Conservation (phyloP, 1,139 yeast species). For the Sugiyamaella neomexicana region DNA sequence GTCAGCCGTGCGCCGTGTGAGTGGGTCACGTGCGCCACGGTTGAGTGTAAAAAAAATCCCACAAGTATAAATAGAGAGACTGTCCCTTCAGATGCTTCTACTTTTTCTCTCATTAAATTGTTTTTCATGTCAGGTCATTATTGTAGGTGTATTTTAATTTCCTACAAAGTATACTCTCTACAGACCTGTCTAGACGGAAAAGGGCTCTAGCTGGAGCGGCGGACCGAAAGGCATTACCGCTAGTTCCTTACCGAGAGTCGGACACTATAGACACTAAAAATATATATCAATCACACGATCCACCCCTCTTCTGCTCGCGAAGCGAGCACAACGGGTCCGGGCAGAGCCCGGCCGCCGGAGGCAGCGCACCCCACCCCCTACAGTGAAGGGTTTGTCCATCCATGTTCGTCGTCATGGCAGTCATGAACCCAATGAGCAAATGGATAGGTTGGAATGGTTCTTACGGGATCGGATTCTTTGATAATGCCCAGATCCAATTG, state of each 20-base stretch:
- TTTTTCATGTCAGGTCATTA: constrained; percentile 36
- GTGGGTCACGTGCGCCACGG: not conserved
- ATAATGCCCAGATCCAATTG: constrained; percentile 61
- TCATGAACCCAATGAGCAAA: constrained; percentile 48
- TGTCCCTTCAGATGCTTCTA: constrained; percentile 20
- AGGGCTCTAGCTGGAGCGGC: constrained; percentile 40
- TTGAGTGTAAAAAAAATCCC: constrained; percentile 1
- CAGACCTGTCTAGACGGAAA: constrained; percentile 32
- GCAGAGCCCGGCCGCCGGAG: constrained; percentile 9
- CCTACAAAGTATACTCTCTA: constrained; percentile 30
- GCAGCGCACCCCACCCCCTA: not conserved
- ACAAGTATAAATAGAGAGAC: not conserved
- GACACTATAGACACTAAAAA: constrained; percentile 22
- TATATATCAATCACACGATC: not conserved
- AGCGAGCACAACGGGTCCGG: constrained; percentile 1
- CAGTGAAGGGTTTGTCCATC: constrained; percentile 28
- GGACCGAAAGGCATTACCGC: constrained; percentile 30
- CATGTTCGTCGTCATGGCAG: constrained; percentile 24
- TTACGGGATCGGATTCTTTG: constrained; percentile 55
- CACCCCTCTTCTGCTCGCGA: not conserved
- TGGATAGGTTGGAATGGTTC: constrained; percentile 63
- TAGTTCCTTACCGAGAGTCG: constrained; percentile 41
- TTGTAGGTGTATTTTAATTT: constrained; percentile 31
- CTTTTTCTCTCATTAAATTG: constrained; percentile 10
- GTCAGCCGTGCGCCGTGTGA: constrained; percentile 3